Conservation (phyloP, 2,329 filamentous ascomycete genomes). For the Stagonosporopsis vannaccii region DNA sequence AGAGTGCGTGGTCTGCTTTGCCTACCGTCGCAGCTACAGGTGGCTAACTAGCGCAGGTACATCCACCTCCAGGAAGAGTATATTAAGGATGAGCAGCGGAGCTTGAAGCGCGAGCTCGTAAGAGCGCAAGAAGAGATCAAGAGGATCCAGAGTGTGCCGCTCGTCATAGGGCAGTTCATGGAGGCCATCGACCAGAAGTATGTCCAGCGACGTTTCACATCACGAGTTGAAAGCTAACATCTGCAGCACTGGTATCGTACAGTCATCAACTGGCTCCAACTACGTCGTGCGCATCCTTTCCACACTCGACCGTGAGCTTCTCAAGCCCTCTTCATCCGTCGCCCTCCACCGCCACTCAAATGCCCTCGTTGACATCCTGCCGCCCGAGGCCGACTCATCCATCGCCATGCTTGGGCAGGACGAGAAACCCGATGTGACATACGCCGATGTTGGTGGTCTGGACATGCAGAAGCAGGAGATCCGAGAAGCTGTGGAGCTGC, state of each 20-base stretch:
- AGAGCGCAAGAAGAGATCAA: slow-evolving; percentile 99
- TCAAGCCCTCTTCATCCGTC: slow-evolving; percentile 97
- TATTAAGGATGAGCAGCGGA: slow-evolving; percentile 99
- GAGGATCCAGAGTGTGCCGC: slow-evolving; percentile 95
- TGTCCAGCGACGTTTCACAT: slow-evolving; percentile 35
- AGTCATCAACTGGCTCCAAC: slow-evolving; percentile 97
- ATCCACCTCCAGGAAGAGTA: slow-evolving; percentile 99
- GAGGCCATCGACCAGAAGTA: slow-evolving; percentile 99
- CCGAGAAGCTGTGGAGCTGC: slow-evolving; percentile 94
- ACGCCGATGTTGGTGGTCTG: slow-evolving; percentile 94
- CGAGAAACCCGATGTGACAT: slow-evolving; percentile 98
- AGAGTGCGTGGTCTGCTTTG: slow-evolving; percentile 67
- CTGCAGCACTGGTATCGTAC: slow-evolving; percentile 90
- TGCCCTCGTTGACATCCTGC: slow-evolving; percentile 95
- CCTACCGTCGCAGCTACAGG: slow-evolving; percentile 3
- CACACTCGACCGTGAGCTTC: slow-evolving; percentile 95
- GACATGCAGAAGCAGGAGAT: slow-evolving; percentile 99
- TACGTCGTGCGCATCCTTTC: slow-evolving; percentile 98
- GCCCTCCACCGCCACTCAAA: slow-evolving; percentile 98
- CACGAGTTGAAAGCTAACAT: slow-evolving; percentile 21
- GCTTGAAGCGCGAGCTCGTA: slow-evolving; percentile 95
- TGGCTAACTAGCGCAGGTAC: slow-evolving; percentile 64
- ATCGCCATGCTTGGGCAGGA: slow-evolving; percentile 97
- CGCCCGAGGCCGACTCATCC: slow-evolving; percentile 97
- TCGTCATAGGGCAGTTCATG: slow-evolving; percentile 99